Evolutionary conservation across 352 stramenopile species (phyloP), one percentile per base, ranked within the genome.

Genomic region (Elongisporangium senticosum): DNA sequence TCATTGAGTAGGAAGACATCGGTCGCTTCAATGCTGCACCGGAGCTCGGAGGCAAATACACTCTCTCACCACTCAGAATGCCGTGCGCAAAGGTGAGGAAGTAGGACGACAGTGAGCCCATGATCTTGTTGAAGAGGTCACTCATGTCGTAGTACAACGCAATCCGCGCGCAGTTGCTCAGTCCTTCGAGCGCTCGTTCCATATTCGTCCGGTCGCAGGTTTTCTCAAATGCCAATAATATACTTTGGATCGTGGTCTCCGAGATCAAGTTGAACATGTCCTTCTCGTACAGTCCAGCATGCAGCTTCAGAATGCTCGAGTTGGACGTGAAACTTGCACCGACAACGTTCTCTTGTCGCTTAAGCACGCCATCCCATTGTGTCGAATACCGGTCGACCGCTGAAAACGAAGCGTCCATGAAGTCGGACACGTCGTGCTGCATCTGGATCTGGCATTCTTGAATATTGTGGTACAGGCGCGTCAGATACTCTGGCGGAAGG

Each of bases 201-300:
- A 95, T 94, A 64, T 90, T 95, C 47, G 68, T 83, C 19, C 89
- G 56, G 51, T 95, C 86, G 57, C 80, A 87, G 8, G 84, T 94
- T 64, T 89, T 92, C 61, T 94, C 84, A 49, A 89, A 95, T 17
- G 85, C 84, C 24, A 90, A 61, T 14, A 91, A 60, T 40, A 94
- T 88, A 53, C 81, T 90, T 62, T 88, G 84, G 49, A 93, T 89
- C 1, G 84, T 87, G 13, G 64, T 79, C 48, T 95, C 86, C 4
- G 79, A 81, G 33, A 95, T 87, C 43, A 95, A 55, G 17, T 83
- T 82, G 62, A 95, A 94, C 86, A 95, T 95, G 49, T 95, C 86
- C 47, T 90, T 88, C 68, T 95, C 86, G 56, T 94, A 93, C 0
- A 90, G 62, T 49, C 86, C 86, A 26, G 86, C 86, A 0, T 83